These are phyloP conservation scores for Aspergillus pseudonomiae DNA, from an alignment of 2,329 filamentous ascomycete species.

Conservation along the genomic window DNA sequence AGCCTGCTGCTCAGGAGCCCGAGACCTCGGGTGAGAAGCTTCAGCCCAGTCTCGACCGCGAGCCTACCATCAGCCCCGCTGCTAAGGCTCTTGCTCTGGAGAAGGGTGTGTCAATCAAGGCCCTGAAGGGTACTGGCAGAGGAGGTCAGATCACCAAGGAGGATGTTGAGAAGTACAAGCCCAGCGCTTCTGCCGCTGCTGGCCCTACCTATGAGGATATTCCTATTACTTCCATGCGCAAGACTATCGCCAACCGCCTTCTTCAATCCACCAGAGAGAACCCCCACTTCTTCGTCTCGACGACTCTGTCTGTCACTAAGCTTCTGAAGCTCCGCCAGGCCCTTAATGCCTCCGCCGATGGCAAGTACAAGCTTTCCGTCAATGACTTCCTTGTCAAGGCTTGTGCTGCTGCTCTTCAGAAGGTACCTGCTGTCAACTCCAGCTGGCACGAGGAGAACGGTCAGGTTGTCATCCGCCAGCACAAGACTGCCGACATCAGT, in stretches of 20 bases:
- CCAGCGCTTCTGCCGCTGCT: constrained; percentile 55
- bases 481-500: constrained; percentile 90
- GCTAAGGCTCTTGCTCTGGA: constrained; percentile 84
- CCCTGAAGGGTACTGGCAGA: constrained; percentile 83
- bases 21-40: constrained; percentile 75
- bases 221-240: constrained; percentile 90
- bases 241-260: constrained; percentile 91
- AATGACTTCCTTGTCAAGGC: constrained; percentile 99
- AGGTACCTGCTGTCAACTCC: constrained; percentile 94
- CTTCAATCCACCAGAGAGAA: constrained; percentile 88
- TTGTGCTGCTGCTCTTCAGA: constrained; percentile 81
- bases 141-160: constrained; percentile 87
- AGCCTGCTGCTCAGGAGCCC: constrained; percentile 63
- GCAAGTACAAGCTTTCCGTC: constrained; percentile 98
- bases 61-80: constrained; percentile 71
- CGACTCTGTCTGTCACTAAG: constrained; percentile 88
- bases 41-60: constrained; percentile 80
- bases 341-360: constrained; percentile 83
- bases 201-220: constrained; percentile 78
- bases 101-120: constrained; percentile 74
- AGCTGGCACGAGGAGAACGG: constrained; percentile 84
- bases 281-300: constrained; percentile 97
- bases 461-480: constrained; percentile 80
- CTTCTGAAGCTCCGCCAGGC: constrained; percentile 94
- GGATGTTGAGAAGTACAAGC: constrained; percentile 85